Evolutionary conservation across 2,329 filamentous ascomycete species (phyloP), one percentile per base, ranked within the genome.

Genomic region (Aspergillus glaucus): DNA sequence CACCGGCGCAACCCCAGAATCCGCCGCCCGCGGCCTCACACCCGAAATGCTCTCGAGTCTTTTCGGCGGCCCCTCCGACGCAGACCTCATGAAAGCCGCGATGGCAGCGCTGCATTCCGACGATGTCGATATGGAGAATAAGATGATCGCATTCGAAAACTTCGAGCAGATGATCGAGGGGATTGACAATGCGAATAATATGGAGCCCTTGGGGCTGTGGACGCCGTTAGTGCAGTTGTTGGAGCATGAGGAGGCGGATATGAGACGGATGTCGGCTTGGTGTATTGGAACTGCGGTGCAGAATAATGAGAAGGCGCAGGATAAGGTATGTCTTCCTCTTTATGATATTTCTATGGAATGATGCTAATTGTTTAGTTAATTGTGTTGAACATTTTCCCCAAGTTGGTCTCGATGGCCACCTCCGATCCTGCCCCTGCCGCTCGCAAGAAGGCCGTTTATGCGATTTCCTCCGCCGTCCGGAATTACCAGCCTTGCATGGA

Each of bases 141-240:
- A 88, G 68, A 72, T 94, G 47, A 80, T 84, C 50, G 91, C 91
- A 34, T 94, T 95, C 70, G 91, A 95, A 79, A 95, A 96, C 73
- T 86, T 96, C 54, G 91, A 95, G 74, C 88, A 95, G 69, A 77
- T 95, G 50, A 86, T 96, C 61, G 90, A 96, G 75, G 84, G 81
- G 54, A 82, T 97, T 60, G 93, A 98, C 77, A 98, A 98, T 68
- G 92, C 93, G 50, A 98, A 97, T 76, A 94, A 96, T 72, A 80
- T 98, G 59, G 84, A 84, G 56, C 80, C 80, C 24, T 74, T 96
- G 17, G 79, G 79, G 6, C 77, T 97, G 28, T 98, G 93, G 93
- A 79, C 80, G 9, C 88, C 88, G 8, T 75, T 98, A 36, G 76
- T 96, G 9, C 71, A 77, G 7, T 75, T 96, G 54, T 76, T 98